A percentile compares a stretch with the other conserved stretches of the same genome.
These are phyloP conservation scores for Lactarius trivialis DNA, from an alignment of 768 basidiomycete genomes.

Conservation along the genomic window DNA sequence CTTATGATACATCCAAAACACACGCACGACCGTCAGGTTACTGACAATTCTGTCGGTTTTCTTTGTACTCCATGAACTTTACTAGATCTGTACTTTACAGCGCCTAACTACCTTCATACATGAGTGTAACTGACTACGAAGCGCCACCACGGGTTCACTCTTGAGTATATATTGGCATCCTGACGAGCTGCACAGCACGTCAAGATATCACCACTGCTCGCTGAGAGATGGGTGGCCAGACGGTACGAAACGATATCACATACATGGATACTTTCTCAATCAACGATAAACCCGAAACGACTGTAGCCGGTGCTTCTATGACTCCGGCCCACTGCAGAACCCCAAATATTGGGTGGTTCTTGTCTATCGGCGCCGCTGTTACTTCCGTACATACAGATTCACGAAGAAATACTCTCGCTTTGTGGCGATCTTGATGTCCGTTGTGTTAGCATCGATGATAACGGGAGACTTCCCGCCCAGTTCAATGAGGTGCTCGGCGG, in stretches of 20 bases:
- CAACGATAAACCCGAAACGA: not conserved
- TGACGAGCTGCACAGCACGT: not conserved
- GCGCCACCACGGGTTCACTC: not conserved
- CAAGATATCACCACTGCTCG: too few species aligned
- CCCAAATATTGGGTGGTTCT: conserved; percentile 29
- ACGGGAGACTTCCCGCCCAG: conserved; percentile 42
- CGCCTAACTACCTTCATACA: conserved; percentile 14
- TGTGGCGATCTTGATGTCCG: conserved; percentile 48
- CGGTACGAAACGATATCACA: not conserved
- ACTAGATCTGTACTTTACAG: conserved; percentile 18
- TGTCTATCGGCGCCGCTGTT: conserved; percentile 32
- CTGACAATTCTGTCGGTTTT: conserved; percentile 14
- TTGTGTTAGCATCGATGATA: conserved; percentile 35
- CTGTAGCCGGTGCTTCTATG: not conserved
- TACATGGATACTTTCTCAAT: not conserved
- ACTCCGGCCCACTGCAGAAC: conserved; percentile 1
- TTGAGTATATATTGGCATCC: not conserved
- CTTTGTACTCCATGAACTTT: not conserved
- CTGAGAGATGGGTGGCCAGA: not conserved
- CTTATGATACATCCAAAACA: conserved; percentile 87
- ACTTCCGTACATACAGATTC: not conserved
- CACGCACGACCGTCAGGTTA: conserved; percentile 72
- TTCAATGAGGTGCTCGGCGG: conserved; percentile 41
- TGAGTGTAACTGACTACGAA: not conserved
- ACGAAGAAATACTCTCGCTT: conserved; percentile 40